These are phyloP conservation scores for Penicillium goetzii DNA, from an alignment of 495 filamentous ascomycete species.

Conservation along the genomic window DNA sequence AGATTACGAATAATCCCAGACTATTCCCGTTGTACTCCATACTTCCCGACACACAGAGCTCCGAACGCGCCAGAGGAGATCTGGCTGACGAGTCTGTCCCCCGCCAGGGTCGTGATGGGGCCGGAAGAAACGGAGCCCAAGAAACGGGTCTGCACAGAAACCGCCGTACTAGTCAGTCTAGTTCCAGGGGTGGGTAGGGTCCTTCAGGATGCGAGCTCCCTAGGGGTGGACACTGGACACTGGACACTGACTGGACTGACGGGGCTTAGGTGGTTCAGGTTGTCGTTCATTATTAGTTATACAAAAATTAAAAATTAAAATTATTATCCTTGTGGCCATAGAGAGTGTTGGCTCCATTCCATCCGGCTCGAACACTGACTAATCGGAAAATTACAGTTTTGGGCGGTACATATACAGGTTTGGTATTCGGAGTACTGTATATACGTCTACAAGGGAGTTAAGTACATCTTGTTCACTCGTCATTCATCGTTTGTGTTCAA, in stretches of 20 bases:
- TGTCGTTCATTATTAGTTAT: neutral
- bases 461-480: neutral
- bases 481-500: neutral
- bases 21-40: neutral
- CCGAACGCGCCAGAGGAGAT: slow-evolving; percentile 16
- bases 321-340: too few species aligned
- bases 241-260: neutral
- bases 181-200: slow-evolving; percentile 32
- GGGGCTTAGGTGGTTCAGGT: slow-evolving; percentile 2
- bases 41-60: neutral
- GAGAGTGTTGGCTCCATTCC: too few species aligned
- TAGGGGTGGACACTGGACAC: slow-evolving; percentile 8
- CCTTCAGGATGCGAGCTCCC: slow-evolving; percentile 13
- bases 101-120: slow-evolving; percentile 25
- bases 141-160: slow-evolving; percentile 37
- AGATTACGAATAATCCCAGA: neutral
- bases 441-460: neutral
- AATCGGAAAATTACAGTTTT: neutral
- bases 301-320: neutral
- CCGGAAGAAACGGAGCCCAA: slow-evolving; percentile 35
- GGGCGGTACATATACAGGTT: neutral
- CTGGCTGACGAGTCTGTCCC: slow-evolving; percentile 28
- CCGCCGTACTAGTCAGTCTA: too few species aligned
- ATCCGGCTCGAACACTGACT: neutral
- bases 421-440: slow-evolving; percentile 1